Base-by-base conservation (phyloP, 208 protist species). In the Polymyxa betae region DNA sequence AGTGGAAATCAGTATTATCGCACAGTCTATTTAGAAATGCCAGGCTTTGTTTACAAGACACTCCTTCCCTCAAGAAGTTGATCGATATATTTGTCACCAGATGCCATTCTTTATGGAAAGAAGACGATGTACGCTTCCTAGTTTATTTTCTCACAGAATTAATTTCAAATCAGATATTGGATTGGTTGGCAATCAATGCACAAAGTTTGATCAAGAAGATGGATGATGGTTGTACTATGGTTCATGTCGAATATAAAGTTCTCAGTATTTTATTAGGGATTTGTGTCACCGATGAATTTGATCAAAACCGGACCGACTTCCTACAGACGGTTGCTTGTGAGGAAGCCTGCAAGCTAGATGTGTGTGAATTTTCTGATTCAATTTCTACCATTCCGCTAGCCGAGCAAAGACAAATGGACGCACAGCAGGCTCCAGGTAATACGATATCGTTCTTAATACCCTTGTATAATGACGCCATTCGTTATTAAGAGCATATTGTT, bases 71-170 rank as follows among this genome's bases (percentile, higher is more conserved):
- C 35, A 5, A n/a, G n/a, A 82, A 82, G 72, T n/a, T 82, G 72
- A n/a, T 82, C 35, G 72, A 82, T 43, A 82, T 82, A 38, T 82
- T 82, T 43, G 40, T 82, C 5, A 43, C 5, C 5, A 5, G 72
- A 16, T 82, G 5, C 35, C 12, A 20, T 16, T 45, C n/a, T 40
- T 82, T 82, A n/a, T 82, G 72, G 72, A 82, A 82, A 35, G 72
- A 82, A n/a, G 72, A 82, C 16, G 16, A 82, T 5, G 72, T 82
- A 82, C 12, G 72, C 49, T 60, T 82, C 72, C 40, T 82, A 5
- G 72, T 82, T 35, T 35, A 82, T 82, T 35, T 20, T n/a, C 12
- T 35, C 35, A 82, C 12, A 35, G 72, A 82, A 38, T 5, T 5
- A 82, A 12, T 5, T 45, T 82, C 35, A 16, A 29, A 66, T 45